Percentiles rank a stretch among this genome's conserved stretches.
Conservation (phyloP, 352 stramenopile genomes). For the Pythium rhizo-oryzae region DNA sequence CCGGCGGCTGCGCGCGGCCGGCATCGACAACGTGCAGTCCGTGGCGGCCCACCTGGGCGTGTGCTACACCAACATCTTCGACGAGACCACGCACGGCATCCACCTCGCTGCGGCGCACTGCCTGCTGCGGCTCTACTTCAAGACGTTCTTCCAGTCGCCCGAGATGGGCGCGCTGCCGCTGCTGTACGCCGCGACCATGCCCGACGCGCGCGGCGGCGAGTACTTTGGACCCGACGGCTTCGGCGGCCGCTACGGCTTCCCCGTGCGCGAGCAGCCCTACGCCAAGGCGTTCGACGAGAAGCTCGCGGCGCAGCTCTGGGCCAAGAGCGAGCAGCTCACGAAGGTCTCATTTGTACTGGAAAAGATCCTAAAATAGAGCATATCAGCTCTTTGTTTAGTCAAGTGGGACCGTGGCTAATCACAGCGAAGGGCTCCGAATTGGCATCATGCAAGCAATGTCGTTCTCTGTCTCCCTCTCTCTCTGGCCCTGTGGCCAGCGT, state of each 20-base stretch:
- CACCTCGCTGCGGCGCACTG: conserved; percentile 11
- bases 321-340: conserved; percentile 23
- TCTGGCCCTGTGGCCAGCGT: neutral
- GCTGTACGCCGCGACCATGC: conserved; percentile 17
- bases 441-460: neutral
- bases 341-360: conserved; percentile 22
- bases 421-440: neutral
- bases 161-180: conserved; percentile 22
- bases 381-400: neutral
- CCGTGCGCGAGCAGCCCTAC: conserved; percentile 5
- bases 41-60: conserved; percentile 28
- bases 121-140: conserved; percentile 3
- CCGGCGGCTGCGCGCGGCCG: conserved; percentile 32
- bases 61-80: conserved; percentile 13
- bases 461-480: neutral
- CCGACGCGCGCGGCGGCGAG: conserved; percentile 2
- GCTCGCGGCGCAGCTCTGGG: conserved; percentile 25
- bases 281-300: neutral
- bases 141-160: neutral
- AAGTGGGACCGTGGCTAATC: conserved; percentile 5
- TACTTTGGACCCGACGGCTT: conserved; percentile 16
- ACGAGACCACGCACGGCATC: conserved; percentile 35
- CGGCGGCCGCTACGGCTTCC: conserved; percentile 14
- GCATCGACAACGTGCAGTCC: conserved; percentile 36
- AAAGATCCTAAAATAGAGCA: conserved; percentile 2